These are phyloP conservation scores for Albugo laibachii DNA, from an alignment of 352 stramenopile species.

Conservation along the genomic window DNA sequence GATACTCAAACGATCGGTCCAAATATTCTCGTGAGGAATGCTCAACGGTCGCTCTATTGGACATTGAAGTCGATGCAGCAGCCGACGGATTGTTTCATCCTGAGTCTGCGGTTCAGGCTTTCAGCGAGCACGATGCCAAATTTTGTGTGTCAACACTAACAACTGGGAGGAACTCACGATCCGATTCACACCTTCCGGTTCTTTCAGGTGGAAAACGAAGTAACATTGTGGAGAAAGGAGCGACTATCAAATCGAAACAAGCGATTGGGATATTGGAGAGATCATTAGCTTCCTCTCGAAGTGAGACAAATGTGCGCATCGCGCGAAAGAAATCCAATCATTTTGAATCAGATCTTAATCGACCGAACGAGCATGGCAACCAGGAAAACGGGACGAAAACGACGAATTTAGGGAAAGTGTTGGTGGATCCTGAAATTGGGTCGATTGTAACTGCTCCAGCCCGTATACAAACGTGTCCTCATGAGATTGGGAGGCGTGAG, in stretches of 20 bases:
- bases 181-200: slow-evolving; percentile 2
- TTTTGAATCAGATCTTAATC: no score
- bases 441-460: no score
- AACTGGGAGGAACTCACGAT: slow-evolving; percentile 4
- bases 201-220: slow-evolving; percentile 3
- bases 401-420: no score
- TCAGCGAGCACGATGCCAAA: slow-evolving; percentile 57
- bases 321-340: slow-evolving; percentile 10
- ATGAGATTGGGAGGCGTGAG: no score
- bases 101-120: slow-evolving; percentile 49
- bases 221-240: not conserved
- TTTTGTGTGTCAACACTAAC: slow-evolving; percentile 17
- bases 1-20: no score
- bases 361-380: no score
- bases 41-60: slow-evolving; percentile 12
- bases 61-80: slow-evolving; percentile 31
- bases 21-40: no score
- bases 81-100: slow-evolving; percentile 61
- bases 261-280: no score
- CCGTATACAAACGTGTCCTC: no score
- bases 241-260: not conserved
- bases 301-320: slow-evolving; percentile 37
- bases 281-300: slow-evolving; percentile 17
- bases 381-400: no score
- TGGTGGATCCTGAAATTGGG: no score